Conservation (phyloP, 805 yeast species). For the Komagataella phaffii region DNA sequence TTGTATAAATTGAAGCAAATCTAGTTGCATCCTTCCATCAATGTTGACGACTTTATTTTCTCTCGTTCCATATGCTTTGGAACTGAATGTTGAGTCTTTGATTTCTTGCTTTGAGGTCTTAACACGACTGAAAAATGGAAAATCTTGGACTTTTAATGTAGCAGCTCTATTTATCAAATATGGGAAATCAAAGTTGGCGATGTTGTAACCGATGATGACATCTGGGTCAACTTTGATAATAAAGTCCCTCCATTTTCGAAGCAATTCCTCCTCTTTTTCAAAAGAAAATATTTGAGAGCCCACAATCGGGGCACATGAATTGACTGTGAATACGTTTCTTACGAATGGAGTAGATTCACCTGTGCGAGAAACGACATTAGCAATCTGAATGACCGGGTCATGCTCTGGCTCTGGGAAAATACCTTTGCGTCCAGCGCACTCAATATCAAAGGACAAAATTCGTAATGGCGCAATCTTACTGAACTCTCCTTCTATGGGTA, state of each 20-base stretch:
- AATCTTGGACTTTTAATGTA: conserved; percentile 47
- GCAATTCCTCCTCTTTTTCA: conserved; percentile 68
- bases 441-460: conserved; percentile 89
- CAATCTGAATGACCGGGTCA: conserved; percentile 95
- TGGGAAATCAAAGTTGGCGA: conserved; percentile 90
- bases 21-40: conserved; percentile 94
- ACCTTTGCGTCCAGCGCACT: conserved; percentile 96
- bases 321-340: conserved; percentile 87
- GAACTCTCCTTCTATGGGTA: conserved; percentile 89
- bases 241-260: conserved; percentile 77
- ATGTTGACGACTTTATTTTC: conserved; percentile 85
- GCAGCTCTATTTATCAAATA: conserved; percentile 79
- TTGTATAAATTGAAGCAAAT: conserved; percentile 82
- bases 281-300: conserved; percentile 82
- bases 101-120: conserved; percentile 56
- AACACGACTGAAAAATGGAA: conserved; percentile 84
- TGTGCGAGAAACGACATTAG: conserved; percentile 77
- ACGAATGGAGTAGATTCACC: conserved; percentile 86
- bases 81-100: conserved; percentile 73
- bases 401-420: conserved; percentile 89
- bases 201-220: conserved; percentile 92
- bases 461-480: conserved; percentile 87
- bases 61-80: conserved; percentile 93
- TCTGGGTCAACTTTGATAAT: conserved; percentile 83
- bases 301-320: conserved; percentile 83